phyloP scores from a whole-genome alignment of 2,329 filamentous ascomycete genomes.

The Colletotrichum tropicale region DNA sequence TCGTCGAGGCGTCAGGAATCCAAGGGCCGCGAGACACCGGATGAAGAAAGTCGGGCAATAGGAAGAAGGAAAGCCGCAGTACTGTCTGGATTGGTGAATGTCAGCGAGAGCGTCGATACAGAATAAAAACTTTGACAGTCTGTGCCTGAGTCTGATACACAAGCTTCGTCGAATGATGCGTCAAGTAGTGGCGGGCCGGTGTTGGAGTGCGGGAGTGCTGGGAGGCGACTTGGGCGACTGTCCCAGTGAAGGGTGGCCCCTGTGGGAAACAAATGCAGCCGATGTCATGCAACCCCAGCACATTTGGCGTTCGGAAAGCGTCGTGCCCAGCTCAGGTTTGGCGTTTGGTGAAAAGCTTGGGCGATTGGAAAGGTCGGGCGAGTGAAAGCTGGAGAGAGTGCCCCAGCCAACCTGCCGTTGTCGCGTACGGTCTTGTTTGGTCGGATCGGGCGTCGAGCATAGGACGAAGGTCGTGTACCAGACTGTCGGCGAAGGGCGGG shows the following conservation, averaged over 20 bases:
- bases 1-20: conserved; percentile 1
- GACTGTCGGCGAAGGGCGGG: neutral
- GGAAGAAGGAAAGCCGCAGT: neutral
- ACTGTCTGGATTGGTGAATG: neutral
- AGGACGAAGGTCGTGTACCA: conserved; percentile 7
- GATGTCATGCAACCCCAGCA: neutral
- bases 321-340: neutral
- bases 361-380: neutral
- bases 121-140: conserved; percentile 16
- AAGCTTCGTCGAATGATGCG: conserved; percentile 19
- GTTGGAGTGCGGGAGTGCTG: neutral
- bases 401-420: neutral
- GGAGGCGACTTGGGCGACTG: neutral
- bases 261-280: neutral
- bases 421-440: neutral
- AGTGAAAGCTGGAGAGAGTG: neutral
- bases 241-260: neutral
- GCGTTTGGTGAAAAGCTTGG: neutral
- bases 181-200: conserved; percentile 14
- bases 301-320: neutral
- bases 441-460: neutral
- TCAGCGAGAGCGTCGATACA: conserved; percentile 1
- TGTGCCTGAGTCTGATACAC: conserved; percentile 23
- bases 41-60: conserved; percentile 10
- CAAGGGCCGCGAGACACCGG: conserved; percentile 3